phyloP scores from a whole-genome alignment of 2,329 filamentous ascomycete genomes.

The Torrubiellomyces zombiae region DNA sequence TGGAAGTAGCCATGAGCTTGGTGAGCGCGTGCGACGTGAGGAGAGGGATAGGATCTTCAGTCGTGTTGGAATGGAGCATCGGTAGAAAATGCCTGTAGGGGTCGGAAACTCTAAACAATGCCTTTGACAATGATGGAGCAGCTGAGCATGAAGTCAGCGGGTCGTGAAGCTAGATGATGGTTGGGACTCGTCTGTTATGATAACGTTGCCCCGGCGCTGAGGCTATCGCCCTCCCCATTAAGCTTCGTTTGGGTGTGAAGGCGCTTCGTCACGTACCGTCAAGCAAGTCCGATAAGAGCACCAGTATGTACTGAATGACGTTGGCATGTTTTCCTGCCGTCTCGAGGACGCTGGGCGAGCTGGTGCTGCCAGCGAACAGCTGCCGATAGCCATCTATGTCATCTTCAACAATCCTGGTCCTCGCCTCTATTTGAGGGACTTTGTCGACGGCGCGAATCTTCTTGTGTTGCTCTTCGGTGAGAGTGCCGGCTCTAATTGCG shows the following conservation, averaged over 20 bases:
- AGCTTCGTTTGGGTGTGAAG: no score
- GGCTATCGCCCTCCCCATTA: no score
- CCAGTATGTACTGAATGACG: slow-evolving; percentile 88
- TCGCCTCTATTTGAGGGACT: slow-evolving; percentile 70
- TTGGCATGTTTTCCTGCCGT: slow-evolving; percentile 71
- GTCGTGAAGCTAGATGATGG: no score
- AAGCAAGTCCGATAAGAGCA: slow-evolving; percentile 73
- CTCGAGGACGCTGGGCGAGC: slow-evolving; percentile 58
- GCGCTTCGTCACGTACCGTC: no score
- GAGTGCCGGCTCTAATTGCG: slow-evolving; percentile 79
- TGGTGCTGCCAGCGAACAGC: slow-evolving; percentile 64
- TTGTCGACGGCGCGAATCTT: slow-evolving; percentile 97
- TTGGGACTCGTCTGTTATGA: no score
- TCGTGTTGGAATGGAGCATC: slow-evolving; percentile 62
- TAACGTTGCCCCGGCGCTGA: no score
- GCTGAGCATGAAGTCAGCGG: slow-evolving; percentile 31
- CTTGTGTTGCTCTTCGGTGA: slow-evolving; percentile 84
- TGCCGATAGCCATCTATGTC: slow-evolving; percentile 67
- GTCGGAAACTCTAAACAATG: slow-evolving; percentile 57
- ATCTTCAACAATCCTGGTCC: slow-evolving; percentile 63
- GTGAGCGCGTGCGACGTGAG: slow-evolving; percentile 79
- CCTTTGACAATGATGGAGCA: slow-evolving; percentile 60
- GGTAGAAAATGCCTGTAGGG: slow-evolving; percentile 74
- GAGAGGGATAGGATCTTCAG: slow-evolving; percentile 69
- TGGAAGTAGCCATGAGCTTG: slow-evolving; percentile 53